Evolutionary conservation across 2,329 filamentous ascomycete species (phyloP), one percentile per base, ranked within the genome.

Genomic region (Remersonia thermophila): DNA sequence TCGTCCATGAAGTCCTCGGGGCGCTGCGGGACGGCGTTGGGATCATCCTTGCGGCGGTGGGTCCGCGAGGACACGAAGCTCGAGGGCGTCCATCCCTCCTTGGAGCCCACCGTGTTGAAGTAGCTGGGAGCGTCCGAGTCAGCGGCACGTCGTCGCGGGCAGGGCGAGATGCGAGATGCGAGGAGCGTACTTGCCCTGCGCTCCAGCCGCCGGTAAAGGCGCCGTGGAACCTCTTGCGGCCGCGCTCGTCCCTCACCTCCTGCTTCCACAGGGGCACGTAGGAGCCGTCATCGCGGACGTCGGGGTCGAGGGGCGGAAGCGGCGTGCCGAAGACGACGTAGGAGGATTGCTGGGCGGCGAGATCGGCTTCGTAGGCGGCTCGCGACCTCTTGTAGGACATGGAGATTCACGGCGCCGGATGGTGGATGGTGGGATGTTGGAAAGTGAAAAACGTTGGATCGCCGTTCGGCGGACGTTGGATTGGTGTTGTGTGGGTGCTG

Each of bases 201-300:
- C 86, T 95, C 64, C 83, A 98, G 20, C 91, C 91, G 49, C 91
- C 91, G 1, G 86, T 95, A 54, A 98, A 98, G 44, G 91, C 91
- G 45, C 91, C 91, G 59, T 98, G 91, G 3, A 98, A 69, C 36
- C 91, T 76, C 60, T 93, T 89, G 49, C 87, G 71, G 12, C 91
- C 91, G 47, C 78, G 78, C 54, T 95, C 91, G 60, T 98, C 91
- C 40, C 81, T 83, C 55, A 93, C 87, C 55, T 95, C 89, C 65
- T 98, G 91, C 63, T 96, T 94, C 86, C 91, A 96, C n/a, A 94
- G 62, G 0, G 91, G 91, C 12, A 94, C 74, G 55, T 87, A 96
- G 28, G 83, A 85, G 43, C 87, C 89, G 63, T 95, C 84, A 57
- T 96, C 87, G 50, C 85, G 79, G 27, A 73, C 68, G 14, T 84